A percentile compares a stretch with the other conserved stretches of the same genome.
phyloP scores from a whole-genome alignment of 2,329 filamentous ascomycete species.

The Cladosporium sphaerospermum region DNA sequence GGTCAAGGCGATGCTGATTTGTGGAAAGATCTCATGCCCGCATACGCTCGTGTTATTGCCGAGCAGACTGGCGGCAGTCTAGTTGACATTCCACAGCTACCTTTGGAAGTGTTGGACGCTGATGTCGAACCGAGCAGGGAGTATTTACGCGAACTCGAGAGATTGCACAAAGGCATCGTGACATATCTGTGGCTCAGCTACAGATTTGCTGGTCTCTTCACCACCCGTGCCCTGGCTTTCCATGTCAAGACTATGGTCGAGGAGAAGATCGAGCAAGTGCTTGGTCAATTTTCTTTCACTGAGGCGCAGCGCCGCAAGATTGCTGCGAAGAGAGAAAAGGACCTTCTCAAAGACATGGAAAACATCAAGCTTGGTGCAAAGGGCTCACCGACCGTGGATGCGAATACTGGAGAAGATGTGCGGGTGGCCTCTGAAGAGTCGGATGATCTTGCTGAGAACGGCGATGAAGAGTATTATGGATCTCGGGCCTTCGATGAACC shows the following conservation, averaged over 20 bases:
- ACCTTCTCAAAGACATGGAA: conserved; percentile 18
- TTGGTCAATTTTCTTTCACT: conserved; percentile 51
- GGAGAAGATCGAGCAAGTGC: conserved; percentile 60
- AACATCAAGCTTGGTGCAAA: neutral
- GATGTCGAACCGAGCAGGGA: conserved; percentile 38
- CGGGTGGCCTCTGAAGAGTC: neutral
- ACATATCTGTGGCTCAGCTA: conserved; percentile 92
- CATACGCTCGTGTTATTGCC: conserved; percentile 65
- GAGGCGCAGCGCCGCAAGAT: conserved; percentile 23
- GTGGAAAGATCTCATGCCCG: conserved; percentile 47
- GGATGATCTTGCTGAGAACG: conserved; percentile 8
- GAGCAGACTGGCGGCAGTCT: conserved; percentile 60
- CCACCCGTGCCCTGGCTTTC: conserved; percentile 66
- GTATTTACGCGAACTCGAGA: conserved; percentile 66
- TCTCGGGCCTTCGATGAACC: neutral
- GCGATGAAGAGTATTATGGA: neutral
- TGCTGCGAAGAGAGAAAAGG: conserved; percentile 23
- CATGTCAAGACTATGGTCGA: conserved; percentile 75
- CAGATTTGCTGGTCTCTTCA: conserved; percentile 75
- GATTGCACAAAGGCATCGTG: conserved; percentile 73
- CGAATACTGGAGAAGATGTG: neutral
- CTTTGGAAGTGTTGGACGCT: conserved; percentile 66
- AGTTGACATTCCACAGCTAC: conserved; percentile 62
- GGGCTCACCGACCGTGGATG: neutral
- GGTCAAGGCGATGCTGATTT: conserved; percentile 46